Base-by-base conservation (phyloP, 768 basidiomycete genomes). In the Coprinopsis sp. region DNA sequence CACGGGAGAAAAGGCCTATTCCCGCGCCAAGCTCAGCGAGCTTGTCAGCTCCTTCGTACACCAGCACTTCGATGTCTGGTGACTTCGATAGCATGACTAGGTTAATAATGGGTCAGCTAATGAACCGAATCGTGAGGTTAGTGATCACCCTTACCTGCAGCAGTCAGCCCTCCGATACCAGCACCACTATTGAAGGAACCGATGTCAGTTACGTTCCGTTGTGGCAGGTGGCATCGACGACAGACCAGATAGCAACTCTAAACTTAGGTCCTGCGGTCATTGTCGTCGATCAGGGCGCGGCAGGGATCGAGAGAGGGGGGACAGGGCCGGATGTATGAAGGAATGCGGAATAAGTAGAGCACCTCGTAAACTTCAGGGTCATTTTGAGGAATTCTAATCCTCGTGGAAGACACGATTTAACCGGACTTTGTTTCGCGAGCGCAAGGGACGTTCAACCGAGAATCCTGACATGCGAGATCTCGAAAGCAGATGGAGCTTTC, bases 11-110 rank as follows among this genome's bases (percentile, higher is more conserved):
- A 7, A 82, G 55, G 3, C 76, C 77, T 44, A 83, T 69, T n/a
- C 81, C 81, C 14, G 79, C 80, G n/a, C 81, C 81, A 21, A 81
- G 33, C 59, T 81, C 81, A 21, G 69, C 61, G 33, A 81, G 69
- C 43, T 71, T 60, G 31, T 58, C 54, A 23, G 79, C 72, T 11
- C 67, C 70, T 64, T 84, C 81, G 48, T 73, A 83, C 21, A 83
- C 60, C 42, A 76, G 71, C 30, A 82, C 68, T 25, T 79, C 73
- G 22, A 82, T 77, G 49, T 80, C 72, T 2, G 71, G 70, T 55
- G 73, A 77, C 50, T 59, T 65, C 6, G 74, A 70, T 36, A 78
- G 54, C n/a, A 69, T 70, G 22, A 74, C 70, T 68, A 22, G 11
- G 24, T n/a, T n/a, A n/a, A n/a, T n/a, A n/a, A n/a, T n/a, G n/a